phyloP scores from a whole-genome alignment of 805 yeast species.

The Priceomyces haplophilus region DNA sequence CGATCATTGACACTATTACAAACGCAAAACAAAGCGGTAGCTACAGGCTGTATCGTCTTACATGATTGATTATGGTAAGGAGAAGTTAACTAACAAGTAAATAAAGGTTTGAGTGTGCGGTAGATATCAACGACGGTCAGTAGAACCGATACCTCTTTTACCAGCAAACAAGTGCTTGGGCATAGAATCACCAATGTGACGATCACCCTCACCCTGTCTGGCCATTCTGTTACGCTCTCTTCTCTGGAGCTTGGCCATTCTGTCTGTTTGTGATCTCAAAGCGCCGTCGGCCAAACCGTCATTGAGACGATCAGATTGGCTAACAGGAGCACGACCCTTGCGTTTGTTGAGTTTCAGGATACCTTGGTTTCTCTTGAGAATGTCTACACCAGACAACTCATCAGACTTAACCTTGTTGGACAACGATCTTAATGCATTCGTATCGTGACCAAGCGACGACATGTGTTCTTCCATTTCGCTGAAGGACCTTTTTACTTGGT shows the following conservation, averaged over 20 bases:
- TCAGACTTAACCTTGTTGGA: constrained; percentile 34
- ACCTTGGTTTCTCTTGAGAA: constrained; percentile 57
- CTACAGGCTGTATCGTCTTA: no score
- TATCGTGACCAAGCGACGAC: constrained; percentile 87
- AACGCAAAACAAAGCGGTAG: no score
- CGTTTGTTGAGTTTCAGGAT: constrained; percentile 38
- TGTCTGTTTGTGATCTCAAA: constrained; percentile 77
- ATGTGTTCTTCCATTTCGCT: constrained; percentile 84
- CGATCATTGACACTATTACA: no score
- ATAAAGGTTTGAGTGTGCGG: not conserved
- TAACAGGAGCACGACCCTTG: constrained; percentile 46
- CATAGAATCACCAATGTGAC: constrained; percentile 78
- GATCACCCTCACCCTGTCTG: constrained; percentile 93
- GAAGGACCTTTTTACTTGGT: constrained; percentile 73
- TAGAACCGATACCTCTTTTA: constrained; percentile 93
- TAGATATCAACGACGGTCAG: constrained; percentile 72
- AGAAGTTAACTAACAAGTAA: not conserved
- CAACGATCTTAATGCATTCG: constrained; percentile 56
- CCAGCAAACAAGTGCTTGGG: constrained; percentile 96
- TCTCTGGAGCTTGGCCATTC: constrained; percentile 85
- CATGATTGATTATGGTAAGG: not conserved
- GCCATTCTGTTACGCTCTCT: constrained; percentile 91
- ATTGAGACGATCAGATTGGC: constrained; percentile 75
- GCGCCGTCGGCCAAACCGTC: constrained; percentile 86
- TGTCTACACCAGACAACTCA: constrained; percentile 71